These are phyloP conservation scores for Leptodontidium sp. DNA, from an alignment of 2,329 filamentous ascomycete species.

Conservation along the genomic window DNA sequence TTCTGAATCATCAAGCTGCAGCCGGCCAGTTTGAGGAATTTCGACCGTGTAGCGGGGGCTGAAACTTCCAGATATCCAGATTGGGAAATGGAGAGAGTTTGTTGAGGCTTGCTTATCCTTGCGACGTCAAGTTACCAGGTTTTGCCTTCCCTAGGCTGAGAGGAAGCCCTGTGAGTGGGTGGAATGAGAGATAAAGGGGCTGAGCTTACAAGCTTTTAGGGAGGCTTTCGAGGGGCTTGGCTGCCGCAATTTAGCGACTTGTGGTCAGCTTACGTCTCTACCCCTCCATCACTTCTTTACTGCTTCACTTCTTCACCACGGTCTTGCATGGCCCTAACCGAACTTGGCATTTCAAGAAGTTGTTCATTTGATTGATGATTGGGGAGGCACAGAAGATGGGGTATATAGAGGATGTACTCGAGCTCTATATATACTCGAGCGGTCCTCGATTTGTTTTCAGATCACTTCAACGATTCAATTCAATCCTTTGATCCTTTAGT, in stretches of 20 bases:
- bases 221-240: neutral
- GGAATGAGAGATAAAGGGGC: neutral
- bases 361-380: neutral
- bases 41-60: neutral
- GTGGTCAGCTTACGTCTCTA: neutral
- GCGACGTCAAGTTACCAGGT: too few species aligned
- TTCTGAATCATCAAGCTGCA: too few species aligned
- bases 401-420: neutral
- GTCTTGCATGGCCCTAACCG: neutral
- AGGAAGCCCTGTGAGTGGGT: neutral
- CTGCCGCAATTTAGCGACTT: neutral
- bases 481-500: neutral
- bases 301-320: slow-evolving; percentile 7
- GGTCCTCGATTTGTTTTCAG: neutral
- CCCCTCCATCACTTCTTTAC: neutral
- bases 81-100: too few species aligned
- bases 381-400: slow-evolving; percentile 6
- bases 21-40: too few species aligned
- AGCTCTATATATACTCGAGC: neutral
- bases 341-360: neutral
- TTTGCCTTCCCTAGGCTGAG: neutral
- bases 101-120: too few species aligned
- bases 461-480: neutral
- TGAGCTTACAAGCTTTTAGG: neutral
- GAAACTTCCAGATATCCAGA: neutral